Evolutionary conservation across 202 grass and related monocot genomes (phyloP).

Genomic region (Tripidium arundinaceum): DNA sequence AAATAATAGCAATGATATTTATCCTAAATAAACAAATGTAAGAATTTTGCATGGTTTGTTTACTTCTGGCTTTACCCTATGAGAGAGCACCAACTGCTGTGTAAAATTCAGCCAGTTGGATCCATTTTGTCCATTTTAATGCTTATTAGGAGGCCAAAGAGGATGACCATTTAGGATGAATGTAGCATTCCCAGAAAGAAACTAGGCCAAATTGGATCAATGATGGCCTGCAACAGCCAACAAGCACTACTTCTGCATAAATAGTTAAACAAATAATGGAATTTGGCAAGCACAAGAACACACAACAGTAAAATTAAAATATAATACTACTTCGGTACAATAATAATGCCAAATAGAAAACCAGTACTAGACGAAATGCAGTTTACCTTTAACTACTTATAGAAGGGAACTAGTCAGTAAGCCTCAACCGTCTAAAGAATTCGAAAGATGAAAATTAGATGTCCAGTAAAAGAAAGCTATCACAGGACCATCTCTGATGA

Average conservation of each 20-base stretch:
- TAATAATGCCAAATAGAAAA: conserved; percentile 2
- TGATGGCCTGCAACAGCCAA: conserved; percentile 2
- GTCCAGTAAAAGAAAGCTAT: conserved; percentile 92
- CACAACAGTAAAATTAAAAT: background rate
- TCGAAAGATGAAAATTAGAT: conserved; percentile 73
- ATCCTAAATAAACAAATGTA: background rate
- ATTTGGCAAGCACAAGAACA: conserved; percentile 12
- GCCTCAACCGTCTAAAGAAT: conserved; percentile 78
- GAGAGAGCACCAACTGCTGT: conserved; percentile 11
- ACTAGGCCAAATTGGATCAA: background rate
- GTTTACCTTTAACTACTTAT: no score
- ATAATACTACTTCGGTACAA: conserved; percentile 13
- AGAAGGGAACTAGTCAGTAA: conserved; percentile 52
- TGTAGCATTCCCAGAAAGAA: background rate
- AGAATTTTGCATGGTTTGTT: background rate
- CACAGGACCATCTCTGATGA: no score
- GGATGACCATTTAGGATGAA: background rate
- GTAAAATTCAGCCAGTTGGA: background rate
- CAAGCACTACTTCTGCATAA: conserved; percentile 21
- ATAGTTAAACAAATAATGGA: conserved; percentile 9
- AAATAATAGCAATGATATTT: background rate
- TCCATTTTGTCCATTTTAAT: conserved; percentile 3
- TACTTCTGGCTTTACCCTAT: conserved; percentile 1
- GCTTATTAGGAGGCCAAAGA: background rate
- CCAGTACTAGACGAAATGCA: no score